Evolutionary conservation across 2,329 filamentous ascomycete species (phyloP), one percentile per base, ranked within the genome.

Genomic region (Ceratocystis destructans): DNA sequence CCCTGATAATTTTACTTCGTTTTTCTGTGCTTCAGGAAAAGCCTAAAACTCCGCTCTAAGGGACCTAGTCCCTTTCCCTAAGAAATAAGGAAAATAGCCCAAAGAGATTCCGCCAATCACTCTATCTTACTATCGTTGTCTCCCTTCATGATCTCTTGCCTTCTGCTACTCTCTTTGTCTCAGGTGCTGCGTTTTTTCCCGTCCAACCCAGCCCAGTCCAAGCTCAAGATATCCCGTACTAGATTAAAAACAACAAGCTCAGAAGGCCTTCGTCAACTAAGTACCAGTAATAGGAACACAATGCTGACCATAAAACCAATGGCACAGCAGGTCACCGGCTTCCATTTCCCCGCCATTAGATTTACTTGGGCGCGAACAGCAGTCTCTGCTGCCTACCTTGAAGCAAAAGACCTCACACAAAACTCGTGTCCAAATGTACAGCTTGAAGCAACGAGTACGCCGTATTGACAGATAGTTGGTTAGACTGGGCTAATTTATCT

Each of bases 131-230:
- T 1, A 37, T 12, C 2, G 3, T 37, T 8, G 2, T 37, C 33
- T 37, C 33, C 33, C 33, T 37, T 37, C 2, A 12, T 37, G 8
- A 37, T 37, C 33, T 37, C 33, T 37, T 12, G 10, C 22, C 15
- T 57, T 57, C 53, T 57, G 53, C 25, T 28, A 57, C 53, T 31
- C 12, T 22, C 53, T 57, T 57, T 28, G 53, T 57, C 53, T 57
- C 53, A 57, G 53, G 53, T 57, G 22, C 31, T 57, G 46, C 46
- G 22, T 28, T 5, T 8, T 28, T 22, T 8, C 4, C 48, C 48
- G 48, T 10, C 22, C 50, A 3, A 3, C 25, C 28, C 17, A 28
- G 10, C 22, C 53, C 12, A 17, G 22, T 12, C 10, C 7, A 15
- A 17, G 22, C 22, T 5, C 53, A 28, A 33, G 31, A 22, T 22